phyloP scores from a whole-genome alignment of 257 asterid genomes.

The Solanum piurae region DNA sequence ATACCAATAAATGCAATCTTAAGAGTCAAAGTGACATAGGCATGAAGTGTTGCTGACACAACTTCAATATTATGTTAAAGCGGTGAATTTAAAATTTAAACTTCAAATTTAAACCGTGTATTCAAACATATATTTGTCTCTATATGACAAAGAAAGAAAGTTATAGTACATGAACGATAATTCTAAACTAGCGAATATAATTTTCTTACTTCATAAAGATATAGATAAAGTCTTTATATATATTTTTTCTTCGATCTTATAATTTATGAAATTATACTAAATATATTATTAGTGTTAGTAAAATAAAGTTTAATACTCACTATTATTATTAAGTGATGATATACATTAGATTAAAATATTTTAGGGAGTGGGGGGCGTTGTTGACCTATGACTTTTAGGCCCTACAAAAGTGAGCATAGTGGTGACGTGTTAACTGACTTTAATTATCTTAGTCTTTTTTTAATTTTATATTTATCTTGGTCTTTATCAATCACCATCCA shows the following conservation, averaged over 20 bases:
- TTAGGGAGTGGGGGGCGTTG: slow-evolving; percentile 18
- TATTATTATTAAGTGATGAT: background rate
- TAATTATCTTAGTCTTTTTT: background rate
- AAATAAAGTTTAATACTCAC: background rate
- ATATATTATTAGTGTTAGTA: background rate
- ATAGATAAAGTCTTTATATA: too few species aligned
- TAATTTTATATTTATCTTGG: background rate
- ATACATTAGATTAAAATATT: background rate
- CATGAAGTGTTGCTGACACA: background rate
- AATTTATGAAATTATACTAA: too few species aligned
- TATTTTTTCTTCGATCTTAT: accelerated
- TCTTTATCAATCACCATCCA: background rate
- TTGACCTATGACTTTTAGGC: slow-evolving; percentile 20
- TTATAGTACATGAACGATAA: background rate
- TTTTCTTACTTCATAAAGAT: background rate
- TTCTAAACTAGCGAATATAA: background rate
- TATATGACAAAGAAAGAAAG: background rate
- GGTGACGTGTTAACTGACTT: background rate
- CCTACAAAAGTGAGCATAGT: background rate
- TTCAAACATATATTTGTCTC: background rate
- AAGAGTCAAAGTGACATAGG: background rate
- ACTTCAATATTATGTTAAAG: background rate
- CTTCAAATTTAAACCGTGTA: accelerated
- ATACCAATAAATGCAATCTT: background rate
- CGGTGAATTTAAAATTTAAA: background rate